Conservation (phyloP, 2,329 filamentous ascomycete species). For the Hypocreales sp. region DNA sequence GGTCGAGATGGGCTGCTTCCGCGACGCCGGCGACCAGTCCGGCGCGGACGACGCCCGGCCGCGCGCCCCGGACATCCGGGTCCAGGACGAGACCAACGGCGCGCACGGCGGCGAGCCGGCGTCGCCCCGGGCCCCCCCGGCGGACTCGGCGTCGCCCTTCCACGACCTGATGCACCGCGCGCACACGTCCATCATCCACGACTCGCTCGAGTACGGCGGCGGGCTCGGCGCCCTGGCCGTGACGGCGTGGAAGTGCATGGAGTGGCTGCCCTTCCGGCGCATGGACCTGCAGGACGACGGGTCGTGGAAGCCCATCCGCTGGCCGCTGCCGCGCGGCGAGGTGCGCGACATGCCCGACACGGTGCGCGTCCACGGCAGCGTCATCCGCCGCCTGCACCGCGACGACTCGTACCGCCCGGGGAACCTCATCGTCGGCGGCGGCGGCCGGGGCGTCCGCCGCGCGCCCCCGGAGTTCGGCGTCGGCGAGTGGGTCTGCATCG, state of each 20-base stretch:
- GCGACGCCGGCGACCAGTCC: constrained; percentile 4
- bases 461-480: constrained; percentile 50
- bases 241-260: constrained; percentile 61
- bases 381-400: constrained; percentile 53
- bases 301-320: constrained; percentile 65
- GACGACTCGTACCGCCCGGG: constrained; percentile 56
- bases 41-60: not conserved
- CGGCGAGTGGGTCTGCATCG: constrained; percentile 55
- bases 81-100: constrained; percentile 4
- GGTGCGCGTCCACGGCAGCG: constrained; percentile 57
- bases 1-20: constrained; percentile 43
- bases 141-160: constrained; percentile 22
- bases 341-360: constrained; percentile 59
- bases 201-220: constrained; percentile 50
- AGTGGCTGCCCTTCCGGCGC: constrained; percentile 64
- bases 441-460: constrained; percentile 49
- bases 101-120: constrained; percentile 6
- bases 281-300: constrained; percentile 65
- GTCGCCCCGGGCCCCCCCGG: constrained; percentile 7
- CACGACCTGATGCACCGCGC: constrained; percentile 42
- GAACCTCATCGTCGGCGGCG: constrained; percentile 66
- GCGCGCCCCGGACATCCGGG: not conserved
- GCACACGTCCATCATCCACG: constrained; percentile 44
- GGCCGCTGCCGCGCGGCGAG: constrained; percentile 66
- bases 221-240: constrained; percentile 42